Evolutionary conservation across 163 green algal genomes (phyloP), one percentile per base, ranked within the genome.

Genomic region (Scenedesmus sp.): DNA sequence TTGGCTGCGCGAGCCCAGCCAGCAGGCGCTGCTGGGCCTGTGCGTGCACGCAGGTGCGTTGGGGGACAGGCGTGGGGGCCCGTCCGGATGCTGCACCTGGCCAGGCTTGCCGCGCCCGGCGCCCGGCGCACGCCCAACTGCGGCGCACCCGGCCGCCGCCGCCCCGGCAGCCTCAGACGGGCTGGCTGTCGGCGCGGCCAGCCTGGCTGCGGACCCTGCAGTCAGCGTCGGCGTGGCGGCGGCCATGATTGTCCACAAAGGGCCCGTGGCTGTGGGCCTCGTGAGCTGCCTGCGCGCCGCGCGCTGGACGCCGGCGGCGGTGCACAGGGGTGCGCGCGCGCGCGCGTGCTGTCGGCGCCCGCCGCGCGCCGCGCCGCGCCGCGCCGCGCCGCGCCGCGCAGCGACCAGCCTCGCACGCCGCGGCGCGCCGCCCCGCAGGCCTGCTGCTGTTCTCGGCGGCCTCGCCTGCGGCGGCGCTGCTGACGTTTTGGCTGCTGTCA

Each of bases 121-220:
- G 14, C 18, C 57, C 15, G 57, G 33, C n/a, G 54, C 29, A 18
- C 20, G 48, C 48, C 48, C 48, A 57, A 2, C 48, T 57, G 48
- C 48, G 20, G 48, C 20, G 44, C 6, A 29, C 17, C 4, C 20
- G 47, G 13, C 51, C 2, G 33, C 34, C 58, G 22, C 69, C 66
- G 73, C 60, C n/a, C n/a, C 45, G 60, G 66, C 77, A 77, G 80
- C 58, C 1, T 77, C 86, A 26, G 86, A 91, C 42, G 86, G 86
- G 1, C 53, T 91, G 63, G 86, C 86, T 47, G 78, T 91, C 54
- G 86, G 86, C 22, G 76, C 85, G 2, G 85, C 86, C 2, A 75
- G 73, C 11, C 63, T 91, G 14, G 57, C 54, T 20, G 62, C 44
- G 13, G 66, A 87, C 34, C 58, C 83, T 18, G 66, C 85, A 18